Conservation (phyloP, 495 filamentous ascomycete species). For the Aspergillus haitiensis region DNA sequence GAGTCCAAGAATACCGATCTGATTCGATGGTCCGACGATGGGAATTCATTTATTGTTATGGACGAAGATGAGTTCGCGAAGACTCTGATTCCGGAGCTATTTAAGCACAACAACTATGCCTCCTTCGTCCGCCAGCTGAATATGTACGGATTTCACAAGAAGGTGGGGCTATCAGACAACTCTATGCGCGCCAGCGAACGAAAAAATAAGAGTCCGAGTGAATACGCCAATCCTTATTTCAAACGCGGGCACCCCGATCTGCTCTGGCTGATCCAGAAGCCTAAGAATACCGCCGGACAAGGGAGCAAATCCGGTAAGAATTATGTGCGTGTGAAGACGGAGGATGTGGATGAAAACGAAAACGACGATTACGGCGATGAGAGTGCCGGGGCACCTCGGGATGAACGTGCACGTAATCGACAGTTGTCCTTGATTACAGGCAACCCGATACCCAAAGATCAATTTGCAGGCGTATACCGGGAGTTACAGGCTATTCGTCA, state of each 20-base stretch:
- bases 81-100: constrained; percentile 91
- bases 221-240: constrained; percentile 97
- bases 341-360: constrained; percentile 66
- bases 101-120: constrained; percentile 99
- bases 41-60: constrained; percentile 92
- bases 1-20: constrained; percentile 87
- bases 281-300: constrained; percentile 63
- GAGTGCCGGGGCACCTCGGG: constrained; percentile 31
- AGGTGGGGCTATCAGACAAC: constrained; percentile 93
- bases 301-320: constrained; percentile 51
- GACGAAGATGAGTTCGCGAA: constrained; percentile 99
- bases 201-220: constrained; percentile 95
- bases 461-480: constrained; percentile 71
- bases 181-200: constrained; percentile 96
- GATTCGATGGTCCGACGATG: constrained; percentile 96
- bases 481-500: constrained; percentile 79
- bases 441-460: constrained; percentile 65
- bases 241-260: constrained; percentile 89
- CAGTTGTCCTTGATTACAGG: constrained; percentile 47
- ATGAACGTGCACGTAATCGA: constrained; percentile 39
- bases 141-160: constrained; percentile 99
- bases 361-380: constrained; percentile 68
- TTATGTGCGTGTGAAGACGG: constrained; percentile 60
- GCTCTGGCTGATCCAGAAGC: constrained; percentile 97
- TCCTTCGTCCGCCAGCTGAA: constrained; percentile 98